phyloP scores from a whole-genome alignment of 345 rosid species.

The Corchorus capsularis region DNA sequence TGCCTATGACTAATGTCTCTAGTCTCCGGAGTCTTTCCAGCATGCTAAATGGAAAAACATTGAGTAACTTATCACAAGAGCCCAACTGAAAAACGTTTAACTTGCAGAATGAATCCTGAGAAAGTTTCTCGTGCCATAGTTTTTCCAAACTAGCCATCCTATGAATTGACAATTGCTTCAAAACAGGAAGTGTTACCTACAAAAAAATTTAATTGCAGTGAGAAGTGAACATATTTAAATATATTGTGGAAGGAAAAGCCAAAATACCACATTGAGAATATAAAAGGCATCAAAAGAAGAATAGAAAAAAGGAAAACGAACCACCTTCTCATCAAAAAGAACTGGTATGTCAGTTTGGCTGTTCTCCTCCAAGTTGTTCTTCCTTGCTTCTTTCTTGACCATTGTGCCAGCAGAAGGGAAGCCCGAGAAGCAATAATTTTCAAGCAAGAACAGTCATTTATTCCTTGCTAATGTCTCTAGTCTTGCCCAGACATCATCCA shows the following conservation, averaged over 20 bases:
- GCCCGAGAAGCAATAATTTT: background rate
- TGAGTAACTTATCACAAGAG: background rate
- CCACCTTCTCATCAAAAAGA: background rate
- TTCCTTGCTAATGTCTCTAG: no score
- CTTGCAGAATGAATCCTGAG: background rate
- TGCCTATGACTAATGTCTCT: no score
- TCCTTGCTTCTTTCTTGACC: background rate
- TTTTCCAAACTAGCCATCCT: slow-evolving; percentile 1
- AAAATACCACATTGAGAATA: background rate
- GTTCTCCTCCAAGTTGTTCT: background rate
- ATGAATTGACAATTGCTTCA: background rate
- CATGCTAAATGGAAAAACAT: slow-evolving; percentile 7
- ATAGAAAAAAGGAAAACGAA: background rate
- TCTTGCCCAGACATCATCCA: slow-evolving; percentile 12
- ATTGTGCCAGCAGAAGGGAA: background rate
- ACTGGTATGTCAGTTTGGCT: background rate
- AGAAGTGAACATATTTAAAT: background rate
- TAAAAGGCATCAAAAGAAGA: background rate
- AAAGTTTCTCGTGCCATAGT: slow-evolving; percentile 6
- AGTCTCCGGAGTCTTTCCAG: background rate
- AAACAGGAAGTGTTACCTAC: background rate
- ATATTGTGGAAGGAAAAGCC: background rate
- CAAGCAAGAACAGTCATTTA: background rate
- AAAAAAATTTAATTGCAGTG: background rate
- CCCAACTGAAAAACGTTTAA: background rate